A percentile compares a stretch with the other conserved stretches of the same genome.
phyloP scores from a whole-genome alignment of 176 grass and related monocot species.

The Tuctoria greenei region DNA sequence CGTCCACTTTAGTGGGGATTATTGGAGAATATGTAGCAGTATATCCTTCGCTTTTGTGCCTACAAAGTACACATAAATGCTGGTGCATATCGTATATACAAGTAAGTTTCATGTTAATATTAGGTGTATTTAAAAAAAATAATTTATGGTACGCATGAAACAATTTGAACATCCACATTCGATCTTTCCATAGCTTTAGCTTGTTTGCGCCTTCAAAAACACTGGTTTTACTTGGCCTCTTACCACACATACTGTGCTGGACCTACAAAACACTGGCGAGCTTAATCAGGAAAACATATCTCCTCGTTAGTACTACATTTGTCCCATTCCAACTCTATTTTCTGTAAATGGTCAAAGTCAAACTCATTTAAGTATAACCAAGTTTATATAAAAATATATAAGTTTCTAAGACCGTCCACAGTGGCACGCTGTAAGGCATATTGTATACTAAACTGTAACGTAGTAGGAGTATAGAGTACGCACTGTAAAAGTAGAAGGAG shows the following conservation, averaged over 20 bases:
- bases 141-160: background rate
- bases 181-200: background rate
- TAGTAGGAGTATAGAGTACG: no score
- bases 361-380: no score
- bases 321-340: no score
- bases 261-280: background rate
- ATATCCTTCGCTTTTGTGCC: conserved; percentile 28
- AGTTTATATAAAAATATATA: no score
- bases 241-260: background rate
- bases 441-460: no score
- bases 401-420: no score
- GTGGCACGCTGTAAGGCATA: no score
- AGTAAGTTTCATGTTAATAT: background rate
- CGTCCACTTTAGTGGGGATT: conserved; percentile 4
- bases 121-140: background rate
- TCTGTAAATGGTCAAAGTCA: no score
- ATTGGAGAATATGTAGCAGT: conserved; percentile 4
- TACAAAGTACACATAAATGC: conserved; percentile 12
- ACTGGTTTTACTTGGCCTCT: background rate
- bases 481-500: no score
- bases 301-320: background rate
- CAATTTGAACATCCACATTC: background rate
- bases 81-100: background rate
- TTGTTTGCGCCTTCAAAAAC: background rate
- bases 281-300: background rate